These are phyloP conservation scores for Marvania coccoides DNA, from an alignment of 139 green algal species.

Conservation along the genomic window DNA sequence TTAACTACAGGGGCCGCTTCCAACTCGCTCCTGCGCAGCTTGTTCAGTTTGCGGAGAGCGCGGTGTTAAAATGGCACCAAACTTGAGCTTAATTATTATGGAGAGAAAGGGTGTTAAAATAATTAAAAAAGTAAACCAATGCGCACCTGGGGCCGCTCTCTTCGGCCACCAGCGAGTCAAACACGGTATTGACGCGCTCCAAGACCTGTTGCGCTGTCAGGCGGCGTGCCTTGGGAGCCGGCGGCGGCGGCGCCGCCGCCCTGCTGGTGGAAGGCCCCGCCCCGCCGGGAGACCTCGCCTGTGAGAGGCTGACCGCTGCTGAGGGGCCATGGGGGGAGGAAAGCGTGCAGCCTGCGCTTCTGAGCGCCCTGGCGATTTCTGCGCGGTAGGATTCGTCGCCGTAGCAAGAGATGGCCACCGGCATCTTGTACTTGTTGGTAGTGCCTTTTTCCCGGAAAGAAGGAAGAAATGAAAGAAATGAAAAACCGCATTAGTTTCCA, in stretches of 20 bases:
- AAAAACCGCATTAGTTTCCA: no score
- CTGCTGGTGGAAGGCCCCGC: not conserved
- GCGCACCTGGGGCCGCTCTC: not conserved
- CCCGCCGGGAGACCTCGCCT: not conserved
- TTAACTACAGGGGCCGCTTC: conserved; percentile 11
- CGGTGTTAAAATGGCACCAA: not conserved
- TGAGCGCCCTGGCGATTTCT: not conserved
- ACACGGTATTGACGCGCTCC: not conserved
- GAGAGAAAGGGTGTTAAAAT: not conserved
- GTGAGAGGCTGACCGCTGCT: not conserved
- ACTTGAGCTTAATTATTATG: not conserved
- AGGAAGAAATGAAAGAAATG: no score
- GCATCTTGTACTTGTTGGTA: conserved; percentile 22
- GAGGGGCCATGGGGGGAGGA: not conserved
- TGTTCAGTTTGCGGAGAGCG: no score
- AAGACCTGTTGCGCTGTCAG: not conserved
- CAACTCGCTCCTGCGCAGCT: conserved; percentile 3
- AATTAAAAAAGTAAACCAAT: not conserved
- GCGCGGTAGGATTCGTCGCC: not conserved
- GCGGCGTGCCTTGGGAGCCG: not conserved
- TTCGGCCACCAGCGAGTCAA: not conserved
- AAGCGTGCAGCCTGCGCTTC: not conserved
- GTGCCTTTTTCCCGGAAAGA: conserved; percentile 5
- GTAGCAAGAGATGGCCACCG: conserved; percentile 12
- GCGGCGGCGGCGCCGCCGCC: not conserved